A percentile compares a stretch with the other conserved stretches of the same genome.
phyloP scores from a whole-genome alignment of 345 rosid species.

The Euphorbia peplus region DNA sequence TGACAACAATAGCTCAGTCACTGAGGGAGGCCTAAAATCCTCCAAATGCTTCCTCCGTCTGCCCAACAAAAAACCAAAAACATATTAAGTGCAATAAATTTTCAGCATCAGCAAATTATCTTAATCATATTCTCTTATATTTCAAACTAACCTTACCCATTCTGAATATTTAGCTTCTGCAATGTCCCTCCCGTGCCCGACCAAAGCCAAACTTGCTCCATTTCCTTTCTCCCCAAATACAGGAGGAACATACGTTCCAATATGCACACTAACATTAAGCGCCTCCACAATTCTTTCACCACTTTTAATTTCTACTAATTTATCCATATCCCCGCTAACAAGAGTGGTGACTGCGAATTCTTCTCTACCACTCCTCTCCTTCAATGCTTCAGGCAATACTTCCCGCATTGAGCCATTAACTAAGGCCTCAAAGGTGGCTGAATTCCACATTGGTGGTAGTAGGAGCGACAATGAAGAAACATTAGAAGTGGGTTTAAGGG shows the following conservation, averaged over 20 bases:
- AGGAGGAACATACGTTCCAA: slow-evolving; percentile 51
- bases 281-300: slow-evolving; percentile 19
- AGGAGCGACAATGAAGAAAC: slow-evolving; percentile 4
- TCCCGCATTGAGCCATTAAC: slow-evolving; percentile 46
- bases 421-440: slow-evolving; percentile 33
- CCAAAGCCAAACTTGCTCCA: slow-evolving; percentile 74
- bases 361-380: slow-evolving; percentile 39
- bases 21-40: slow-evolving; percentile 65
- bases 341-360: slow-evolving; percentile 79
- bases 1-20: slow-evolving; percentile 72
- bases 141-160: slow-evolving; percentile 70
- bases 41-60: slow-evolving; percentile 82
- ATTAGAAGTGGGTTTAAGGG: neutral
- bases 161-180: slow-evolving; percentile 79
- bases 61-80: slow-evolving; percentile 25
- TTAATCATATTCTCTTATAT: neutral
- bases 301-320: slow-evolving; percentile 24
- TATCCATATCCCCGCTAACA: slow-evolving; percentile 52
- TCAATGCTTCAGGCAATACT: slow-evolving; percentile 39
- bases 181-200: slow-evolving; percentile 61
- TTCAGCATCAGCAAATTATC: neutral
- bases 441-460: slow-evolving; percentile 33
- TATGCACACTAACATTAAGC: slow-evolving; percentile 61
- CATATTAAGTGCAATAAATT: neutral
- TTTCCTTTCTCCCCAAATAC: slow-evolving; percentile 47